Evolutionary conservation across 2,329 filamentous ascomycete species (phyloP).

Genomic region (Penicillium brevicompactum): DNA sequence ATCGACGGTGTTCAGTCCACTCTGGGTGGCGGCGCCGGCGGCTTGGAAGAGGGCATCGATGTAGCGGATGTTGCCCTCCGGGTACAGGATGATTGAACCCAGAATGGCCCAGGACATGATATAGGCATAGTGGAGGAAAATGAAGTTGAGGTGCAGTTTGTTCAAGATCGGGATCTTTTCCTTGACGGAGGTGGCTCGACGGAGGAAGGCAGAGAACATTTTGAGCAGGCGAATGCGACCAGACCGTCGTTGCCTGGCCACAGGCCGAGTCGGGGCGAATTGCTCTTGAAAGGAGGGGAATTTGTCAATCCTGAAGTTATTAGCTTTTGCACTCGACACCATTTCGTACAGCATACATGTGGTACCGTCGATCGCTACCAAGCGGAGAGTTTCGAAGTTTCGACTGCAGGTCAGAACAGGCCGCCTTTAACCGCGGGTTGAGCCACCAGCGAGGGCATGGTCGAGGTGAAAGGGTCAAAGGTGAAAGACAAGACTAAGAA

Average conservation of each 20-base stretch:
- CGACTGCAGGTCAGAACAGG: slow-evolving; percentile 10
- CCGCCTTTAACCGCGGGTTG: slow-evolving; percentile 24
- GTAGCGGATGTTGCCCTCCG: slow-evolving; percentile 66
- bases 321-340: slow-evolving; percentile 1
- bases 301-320: slow-evolving; percentile 18
- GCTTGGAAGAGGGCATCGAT: slow-evolving; percentile 89
- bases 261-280: slow-evolving; percentile 11
- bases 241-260: slow-evolving; percentile 14
- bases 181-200: slow-evolving; percentile 28
- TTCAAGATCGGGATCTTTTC: slow-evolving; percentile 40
- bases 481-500: background rate
- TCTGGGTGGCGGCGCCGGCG: slow-evolving; percentile 85
- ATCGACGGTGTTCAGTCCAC: slow-evolving; percentile 79
- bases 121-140: slow-evolving; percentile 65
- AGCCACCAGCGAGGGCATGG: slow-evolving; percentile 4
- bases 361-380: slow-evolving; percentile 22
- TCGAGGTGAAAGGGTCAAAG: slow-evolving; percentile 4
- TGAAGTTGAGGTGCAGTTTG: slow-evolving; percentile 47
- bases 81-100: slow-evolving; percentile 76
- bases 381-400: slow-evolving; percentile 16
- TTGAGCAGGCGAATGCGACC: slow-evolving; percentile 16
- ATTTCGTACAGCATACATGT: slow-evolving; percentile 19
- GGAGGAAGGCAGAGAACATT: slow-evolving; percentile 34
- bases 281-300: slow-evolving; percentile 18
- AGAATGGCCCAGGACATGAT: slow-evolving; percentile 73